Evolutionary conservation across 768 basidiomycete species (phyloP), one percentile per base, ranked within the genome.

Genomic region (Gyrodon lividus): DNA sequence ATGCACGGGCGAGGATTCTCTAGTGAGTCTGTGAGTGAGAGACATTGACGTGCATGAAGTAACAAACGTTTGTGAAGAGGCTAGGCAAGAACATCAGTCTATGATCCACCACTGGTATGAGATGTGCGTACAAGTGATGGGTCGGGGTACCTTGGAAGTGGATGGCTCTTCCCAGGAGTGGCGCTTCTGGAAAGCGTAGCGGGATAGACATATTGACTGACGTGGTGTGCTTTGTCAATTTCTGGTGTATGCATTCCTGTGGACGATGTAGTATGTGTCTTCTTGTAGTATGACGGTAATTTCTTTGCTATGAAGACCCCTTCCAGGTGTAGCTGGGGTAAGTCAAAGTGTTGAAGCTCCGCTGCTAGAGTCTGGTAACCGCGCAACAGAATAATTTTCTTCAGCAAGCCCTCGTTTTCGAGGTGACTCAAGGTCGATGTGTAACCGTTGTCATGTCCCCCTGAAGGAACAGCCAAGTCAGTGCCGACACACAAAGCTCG

Each of bases 401-500:
- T 53, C 31, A 70, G 59, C 1, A 71, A 61, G 28, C 71, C 69
- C 52, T 74, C 72, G 51, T 71, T 75, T 50, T 69, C 62, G 17
- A 76, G 59, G 46, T 63, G 59, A 30, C 63, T 70, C 26, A 76
- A 63, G 8, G 68, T 71, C 16, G 73, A 66, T 28, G 64, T 62
- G 59, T 76, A 76, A 5, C 75, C 74, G 55, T 73, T 74, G 56
- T 76, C 74, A 55, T 76, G 74, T 4, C 65, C 65, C 14, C 69
- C 67, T 67, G 30, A 45, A 14, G 7, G 47, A 50, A 17, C 22
- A 50, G 30, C 7, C 30, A 26, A 1, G 10, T 8, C 16, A 35
- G 1, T 17, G 7, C 19, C 17, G 24, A 13, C 5, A 20, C 24
- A 8, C n/a, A 16, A 49, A 12, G 26, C 17, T 30, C 33, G 12